Evolutionary conservation across 768 basidiomycete species (phyloP), one percentile per base, ranked within the genome.

Genomic region (Tulasnella sp.): DNA sequence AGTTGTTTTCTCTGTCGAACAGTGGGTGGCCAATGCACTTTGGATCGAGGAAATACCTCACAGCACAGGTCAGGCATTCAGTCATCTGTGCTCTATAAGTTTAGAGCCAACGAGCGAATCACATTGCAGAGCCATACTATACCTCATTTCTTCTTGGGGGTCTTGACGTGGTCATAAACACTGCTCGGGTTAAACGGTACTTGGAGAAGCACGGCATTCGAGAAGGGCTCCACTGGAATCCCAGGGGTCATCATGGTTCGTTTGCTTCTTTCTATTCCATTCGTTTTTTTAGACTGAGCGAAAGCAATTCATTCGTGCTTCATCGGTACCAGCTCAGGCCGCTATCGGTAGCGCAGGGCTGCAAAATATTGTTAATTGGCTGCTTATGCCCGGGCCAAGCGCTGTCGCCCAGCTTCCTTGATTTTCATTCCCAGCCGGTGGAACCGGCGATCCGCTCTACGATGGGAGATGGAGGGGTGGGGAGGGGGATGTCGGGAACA

Each of bases 21-120:
- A 86, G 83, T 96, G 94, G 95, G 88, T 90, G 52, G 90, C 93
- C 18, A 98, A 98, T 83, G 91, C 94, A 16, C 87, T 98, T 18
- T 98, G 93, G 91, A 93, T 90, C 80, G 94, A 96, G 84, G 93
- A 97, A 82, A 95, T 97, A 68, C 94, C 94, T 0, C 88, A 95
- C 8, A 44, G 46, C 31, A 68, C 62, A n/a, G 44, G 75, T 68
- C 24, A 68, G 62, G 5, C 0, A 52, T 4, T n/a, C 52, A 10
- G 12, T 68, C 31, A 36, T 27, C 14, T 18, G 10, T 12, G 14
- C 34, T 34, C 27, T 68, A 5, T 36, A 14, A 68, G 14, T 14
- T 31, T 16, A 68, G 34, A 36, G 18, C 12, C 31, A 68, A 31
- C 27, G 31, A 10, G 5, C 31, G 31, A n/a, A 19, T 68, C 31